Base-by-base conservation (phyloP, 192 early-diverging fungal species). In the Paraglomus occultum region DNA sequence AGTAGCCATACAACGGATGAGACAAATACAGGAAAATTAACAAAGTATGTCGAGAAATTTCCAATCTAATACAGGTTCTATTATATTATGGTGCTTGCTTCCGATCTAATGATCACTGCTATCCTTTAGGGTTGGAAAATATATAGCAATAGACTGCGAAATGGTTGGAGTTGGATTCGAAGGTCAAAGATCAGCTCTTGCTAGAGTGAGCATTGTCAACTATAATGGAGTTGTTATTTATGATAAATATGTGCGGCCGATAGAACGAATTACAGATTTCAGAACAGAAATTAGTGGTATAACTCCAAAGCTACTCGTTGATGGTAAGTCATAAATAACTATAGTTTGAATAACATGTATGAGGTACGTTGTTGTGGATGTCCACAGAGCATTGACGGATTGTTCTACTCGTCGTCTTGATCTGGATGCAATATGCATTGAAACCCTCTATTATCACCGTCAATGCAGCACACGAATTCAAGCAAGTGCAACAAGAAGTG, bases 61-160 rank as follows among this genome's bases (percentile, higher is more conserved):
- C 20, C 15, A 70, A n/a, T 70, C 68, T 18, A 14, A 40, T 11
- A 17, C 11, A 10, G n/a, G 20, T 22, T 46, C 59, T 8, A 62
- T 54, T 48, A 22, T 39, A 45, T 67, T 51, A 6, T 18, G 48
- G 1, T 53, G 31, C 5, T 74, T 38, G 20, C 64, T 31, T 65
- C n/a, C n/a, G n/a, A n/a, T n/a, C n/a, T n/a, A n/a, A n/a, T 53
- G 43, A 47, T 23, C n/a, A n/a, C n/a, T n/a, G n/a, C n/a, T n/a
- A n/a, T n/a, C n/a, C n/a, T n/a, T n/a, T 57, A 76, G 74, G 66
- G 74, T 77, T 72, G 97, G 97, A 49, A 95, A 93, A 73, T 98
- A 87, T 74, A 70, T 99, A 5, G 95, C 90, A 8, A 93, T 99
- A 9, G 97, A 99, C 87, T 99, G 97, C 78, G 97, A 99, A 80